Conservation (phyloP, 176 grass and related monocot genomes). For the Metroxylon sagu region DNA sequence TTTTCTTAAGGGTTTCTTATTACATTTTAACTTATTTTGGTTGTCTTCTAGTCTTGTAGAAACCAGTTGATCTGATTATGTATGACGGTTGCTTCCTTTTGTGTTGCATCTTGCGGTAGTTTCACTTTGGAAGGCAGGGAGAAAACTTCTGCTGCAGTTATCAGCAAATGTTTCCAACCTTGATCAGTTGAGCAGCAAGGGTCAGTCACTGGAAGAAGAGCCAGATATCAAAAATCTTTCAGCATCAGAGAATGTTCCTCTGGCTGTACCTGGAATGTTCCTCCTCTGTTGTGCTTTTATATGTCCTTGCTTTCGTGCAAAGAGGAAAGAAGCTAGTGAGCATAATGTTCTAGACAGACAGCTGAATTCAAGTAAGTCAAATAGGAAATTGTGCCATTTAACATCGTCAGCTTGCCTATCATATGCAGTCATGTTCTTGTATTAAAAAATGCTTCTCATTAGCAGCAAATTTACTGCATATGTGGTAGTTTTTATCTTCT, state of each 20-base stretch:
- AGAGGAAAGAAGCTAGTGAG: conserved; percentile 48
- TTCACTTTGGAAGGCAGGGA: conserved; percentile 32
- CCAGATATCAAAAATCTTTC: conserved; percentile 38
- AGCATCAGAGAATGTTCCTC: conserved; percentile 38
- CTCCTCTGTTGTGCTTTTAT: conserved; percentile 78
- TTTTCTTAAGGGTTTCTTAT: too few relatives aligned
- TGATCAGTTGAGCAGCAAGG: conserved; percentile 35
- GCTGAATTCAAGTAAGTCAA: conserved; percentile 44
- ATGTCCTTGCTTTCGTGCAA: conserved; percentile 73
- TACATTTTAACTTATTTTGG: too few relatives aligned
- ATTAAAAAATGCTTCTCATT: neutral
- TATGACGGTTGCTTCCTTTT: too few relatives aligned
- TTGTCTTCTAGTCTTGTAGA: too few relatives aligned
- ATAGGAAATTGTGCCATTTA: neutral
- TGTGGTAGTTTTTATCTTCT: too few relatives aligned
- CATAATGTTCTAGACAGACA: conserved; percentile 40
- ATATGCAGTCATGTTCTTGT: too few relatives aligned
- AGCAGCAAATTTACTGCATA: too few relatives aligned
- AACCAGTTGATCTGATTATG: too few relatives aligned
- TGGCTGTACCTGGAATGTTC: conserved; percentile 78
- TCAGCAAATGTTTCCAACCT: conserved; percentile 27
- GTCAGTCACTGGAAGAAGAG: conserved; percentile 20
- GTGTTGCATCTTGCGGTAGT: conserved; percentile 12
- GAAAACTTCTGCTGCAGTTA: conserved; percentile 52
- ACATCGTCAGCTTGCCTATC: too few relatives aligned